A percentile compares a stretch with the other conserved stretches of the same genome.
Evolutionary conservation across 2,329 filamentous ascomycete species (phyloP).

Genomic region (Colletotrichum orbiculare): DNA sequence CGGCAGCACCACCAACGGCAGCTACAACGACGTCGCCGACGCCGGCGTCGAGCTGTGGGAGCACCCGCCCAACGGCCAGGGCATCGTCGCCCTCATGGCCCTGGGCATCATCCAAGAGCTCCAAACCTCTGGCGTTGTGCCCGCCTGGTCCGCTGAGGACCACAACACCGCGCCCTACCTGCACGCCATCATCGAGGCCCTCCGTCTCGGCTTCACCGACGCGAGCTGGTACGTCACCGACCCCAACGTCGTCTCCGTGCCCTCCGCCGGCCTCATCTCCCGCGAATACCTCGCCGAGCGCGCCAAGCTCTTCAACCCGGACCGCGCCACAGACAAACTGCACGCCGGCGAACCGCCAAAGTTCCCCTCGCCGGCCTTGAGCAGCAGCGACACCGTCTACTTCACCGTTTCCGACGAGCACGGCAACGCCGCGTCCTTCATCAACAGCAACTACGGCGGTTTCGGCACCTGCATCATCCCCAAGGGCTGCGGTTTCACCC

Average conservation of each 20-base stretch:
- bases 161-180: slow-evolving; percentile 87
- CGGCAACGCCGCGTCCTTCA: slow-evolving; percentile 95
- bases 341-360: slow-evolving; percentile 69
- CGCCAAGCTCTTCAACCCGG: slow-evolving; percentile 66
- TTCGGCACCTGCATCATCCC: slow-evolving; percentile 92
- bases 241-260: slow-evolving; percentile 77
- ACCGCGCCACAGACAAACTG: slow-evolving; percentile 69
- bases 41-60: slow-evolving; percentile 84
- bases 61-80: slow-evolving; percentile 95
- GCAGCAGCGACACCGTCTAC: slow-evolving; percentile 93
- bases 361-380: slow-evolving; percentile 76
- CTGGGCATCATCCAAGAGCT: slow-evolving; percentile 91
- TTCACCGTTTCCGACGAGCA: slow-evolving; percentile 84
- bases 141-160: slow-evolving; percentile 74
- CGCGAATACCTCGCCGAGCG: slow-evolving; percentile 80
- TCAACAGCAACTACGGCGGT: slow-evolving; percentile 93
- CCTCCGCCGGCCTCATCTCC: slow-evolving; percentile 75
- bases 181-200: slow-evolving; percentile 87
- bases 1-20: slow-evolving; percentile 36
- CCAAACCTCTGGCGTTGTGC: slow-evolving; percentile 79
- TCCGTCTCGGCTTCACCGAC: slow-evolving; percentile 91
- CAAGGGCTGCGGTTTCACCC: slow-evolving; percentile 85
- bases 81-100: slow-evolving; percentile 93
- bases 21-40: slow-evolving; percentile 50
- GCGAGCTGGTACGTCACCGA: slow-evolving; percentile 92